Conservation (phyloP, 371 early-diverging fungal species). For the Rhizopus stolonifer region DNA sequence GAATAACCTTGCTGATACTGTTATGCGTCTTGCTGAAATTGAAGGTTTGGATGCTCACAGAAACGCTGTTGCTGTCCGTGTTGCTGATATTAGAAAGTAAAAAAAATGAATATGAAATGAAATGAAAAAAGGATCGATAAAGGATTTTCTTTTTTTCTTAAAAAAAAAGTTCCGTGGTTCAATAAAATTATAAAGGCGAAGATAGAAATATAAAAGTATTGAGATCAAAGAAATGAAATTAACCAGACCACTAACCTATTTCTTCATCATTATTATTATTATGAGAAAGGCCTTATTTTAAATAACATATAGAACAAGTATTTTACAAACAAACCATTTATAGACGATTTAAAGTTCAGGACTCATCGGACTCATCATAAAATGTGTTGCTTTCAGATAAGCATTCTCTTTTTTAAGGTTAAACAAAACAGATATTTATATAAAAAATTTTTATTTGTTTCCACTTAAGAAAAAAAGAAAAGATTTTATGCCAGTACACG, state of each 20-base stretch:
- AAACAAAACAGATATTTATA: conserved; percentile 4
- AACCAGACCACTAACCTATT: too few relatives aligned
- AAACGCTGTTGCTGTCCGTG: conserved; percentile 92
- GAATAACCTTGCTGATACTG: conserved; percentile 81
- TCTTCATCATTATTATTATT: neutral
- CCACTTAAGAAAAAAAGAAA: conserved; percentile 1
- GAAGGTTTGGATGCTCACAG: conserved; percentile 96
- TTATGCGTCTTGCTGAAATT: conserved; percentile 90
- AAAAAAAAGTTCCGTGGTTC: neutral
- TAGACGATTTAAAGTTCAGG: conserved; percentile 5
- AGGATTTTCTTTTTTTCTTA: conserved; percentile 3
- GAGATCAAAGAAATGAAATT: too few relatives aligned
- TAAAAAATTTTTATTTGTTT: conserved; percentile 5
- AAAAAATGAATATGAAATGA: neutral
- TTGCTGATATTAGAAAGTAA: conserved; percentile 63
- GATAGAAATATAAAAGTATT: too few relatives aligned
- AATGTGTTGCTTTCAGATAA: conserved; percentile 5
- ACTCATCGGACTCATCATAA: conserved; percentile 5
- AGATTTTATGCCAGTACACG: conserved; percentile 7
- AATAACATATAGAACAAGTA: conserved; percentile 4
- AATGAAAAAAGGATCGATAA: neutral
- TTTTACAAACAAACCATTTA: conserved; percentile 5
- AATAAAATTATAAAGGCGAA: too few relatives aligned
- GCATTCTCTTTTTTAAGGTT: conserved; percentile 5
- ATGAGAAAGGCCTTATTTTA: conserved; percentile 4